phyloP scores from a whole-genome alignment of 2,329 filamentous ascomycete genomes.

The Aspergillus quadrilineatus region DNA sequence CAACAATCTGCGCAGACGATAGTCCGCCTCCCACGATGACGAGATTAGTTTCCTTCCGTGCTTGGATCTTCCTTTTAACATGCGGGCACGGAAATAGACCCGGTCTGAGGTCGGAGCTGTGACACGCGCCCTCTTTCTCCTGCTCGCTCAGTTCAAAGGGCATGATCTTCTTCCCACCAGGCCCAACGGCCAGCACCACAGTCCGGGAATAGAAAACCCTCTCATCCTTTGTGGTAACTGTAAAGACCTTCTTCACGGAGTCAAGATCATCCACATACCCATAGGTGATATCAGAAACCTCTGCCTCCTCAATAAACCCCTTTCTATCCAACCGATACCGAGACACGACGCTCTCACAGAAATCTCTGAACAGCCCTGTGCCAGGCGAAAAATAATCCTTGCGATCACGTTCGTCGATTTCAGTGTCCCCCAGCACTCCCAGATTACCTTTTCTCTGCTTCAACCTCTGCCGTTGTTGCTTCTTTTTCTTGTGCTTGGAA shows the following conservation, averaged over 20 bases:
- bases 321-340: constrained; percentile 58
- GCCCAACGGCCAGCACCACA: constrained; percentile 70
- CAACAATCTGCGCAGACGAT: constrained; percentile 71
- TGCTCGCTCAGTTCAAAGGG: constrained; percentile 41
- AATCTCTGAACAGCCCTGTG: constrained; percentile 60
- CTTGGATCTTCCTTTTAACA: constrained; percentile 55
- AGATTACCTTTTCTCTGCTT: constrained; percentile 41
- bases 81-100: constrained; percentile 54
- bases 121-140: constrained; percentile 54
- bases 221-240: constrained; percentile 56
- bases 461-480: constrained; percentile 57
- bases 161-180: constrained; percentile 60
- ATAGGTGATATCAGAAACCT: constrained; percentile 62
- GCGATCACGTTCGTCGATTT: constrained; percentile 65
- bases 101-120: constrained; percentile 62
- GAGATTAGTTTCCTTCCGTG: constrained; percentile 57
- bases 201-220: constrained; percentile 57
- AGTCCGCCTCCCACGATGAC: constrained; percentile 73
- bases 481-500: constrained; percentile 73
- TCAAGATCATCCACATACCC: constrained; percentile 47
- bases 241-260: constrained; percentile 60
- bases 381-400: constrained; percentile 70
- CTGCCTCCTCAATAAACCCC: constrained; percentile 59
- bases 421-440: constrained; percentile 37
- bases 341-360: constrained; percentile 58